A percentile compares a stretch with the other conserved stretches of the same genome.
These are phyloP conservation scores for Fusarium tricinctum DNA, from an alignment of 2,329 filamentous ascomycete genomes.

Conservation along the genomic window DNA sequence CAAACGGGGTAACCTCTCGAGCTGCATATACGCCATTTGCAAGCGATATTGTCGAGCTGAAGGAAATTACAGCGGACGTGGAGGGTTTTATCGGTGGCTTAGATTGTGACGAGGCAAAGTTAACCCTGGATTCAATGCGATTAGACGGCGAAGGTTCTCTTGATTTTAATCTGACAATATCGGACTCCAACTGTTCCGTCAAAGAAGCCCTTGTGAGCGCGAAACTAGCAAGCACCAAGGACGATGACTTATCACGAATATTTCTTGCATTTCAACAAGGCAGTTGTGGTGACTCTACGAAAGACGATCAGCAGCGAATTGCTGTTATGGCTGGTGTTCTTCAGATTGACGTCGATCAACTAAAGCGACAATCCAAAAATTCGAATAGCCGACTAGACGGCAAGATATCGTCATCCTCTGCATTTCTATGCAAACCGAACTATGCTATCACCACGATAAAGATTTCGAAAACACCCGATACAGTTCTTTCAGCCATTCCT, in stretches of 20 bases:
- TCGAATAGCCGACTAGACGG: conserved; percentile 25
- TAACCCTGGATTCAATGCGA: conserved; percentile 46
- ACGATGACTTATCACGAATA: conserved; percentile 27
- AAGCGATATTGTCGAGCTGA: conserved; percentile 42
- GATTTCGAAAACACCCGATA: conserved; percentile 38
- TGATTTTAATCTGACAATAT: conserved; percentile 52
- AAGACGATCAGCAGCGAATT: conserved; percentile 42
- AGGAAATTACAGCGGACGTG: conserved; percentile 51
- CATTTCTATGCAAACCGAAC: conserved; percentile 44
- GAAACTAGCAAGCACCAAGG: conserved; percentile 29
- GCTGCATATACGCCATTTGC: conserved; percentile 56
- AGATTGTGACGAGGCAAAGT: conserved; percentile 51
- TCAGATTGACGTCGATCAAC: conserved; percentile 32
- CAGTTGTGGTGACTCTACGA: conserved; percentile 37
- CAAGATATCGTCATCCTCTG: conserved; percentile 30
- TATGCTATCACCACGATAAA: conserved; percentile 38
- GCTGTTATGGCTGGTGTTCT: conserved; percentile 40
- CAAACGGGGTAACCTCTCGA: conserved; percentile 52
- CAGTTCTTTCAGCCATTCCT: conserved; percentile 27
- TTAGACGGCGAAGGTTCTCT: conserved; percentile 31
- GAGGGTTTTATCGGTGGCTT: conserved; percentile 54
- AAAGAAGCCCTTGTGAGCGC: conserved; percentile 40
- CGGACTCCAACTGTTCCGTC: conserved; percentile 34
- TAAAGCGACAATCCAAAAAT: conserved; percentile 33
- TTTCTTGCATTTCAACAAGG: conserved; percentile 41